Conservation (phyloP, 2,329 filamentous ascomycete genomes). For the Curvularia eragrostidis region DNA sequence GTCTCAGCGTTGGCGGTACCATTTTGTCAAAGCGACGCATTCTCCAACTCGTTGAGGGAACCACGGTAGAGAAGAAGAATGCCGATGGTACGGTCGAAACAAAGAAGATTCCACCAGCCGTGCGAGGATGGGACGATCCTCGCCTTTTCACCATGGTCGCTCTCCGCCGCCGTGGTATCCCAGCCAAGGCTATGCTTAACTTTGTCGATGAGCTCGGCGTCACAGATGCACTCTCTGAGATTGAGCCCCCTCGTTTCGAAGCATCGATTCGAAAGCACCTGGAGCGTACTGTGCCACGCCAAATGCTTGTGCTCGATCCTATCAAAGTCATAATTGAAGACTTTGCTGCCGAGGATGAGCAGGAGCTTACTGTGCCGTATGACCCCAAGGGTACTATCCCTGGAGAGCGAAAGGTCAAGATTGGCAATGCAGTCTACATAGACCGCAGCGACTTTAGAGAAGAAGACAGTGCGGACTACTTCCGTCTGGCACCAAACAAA, state of each 20-base stretch:
- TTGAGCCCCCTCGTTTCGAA: conserved; percentile 83
- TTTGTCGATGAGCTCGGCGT: conserved; percentile 93
- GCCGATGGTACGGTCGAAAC: conserved; percentile 51
- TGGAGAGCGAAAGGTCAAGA: conserved; percentile 62
- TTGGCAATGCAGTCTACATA: conserved; percentile 84
- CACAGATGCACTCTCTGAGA: conserved; percentile 79
- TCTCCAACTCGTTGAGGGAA: conserved; percentile 76
- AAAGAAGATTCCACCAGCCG: conserved; percentile 58
- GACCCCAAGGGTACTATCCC: conserved; percentile 74
- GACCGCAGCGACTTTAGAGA: conserved; percentile 81
- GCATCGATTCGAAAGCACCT: conserved; percentile 84
- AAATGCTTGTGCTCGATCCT: conserved; percentile 90
- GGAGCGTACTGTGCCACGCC: conserved; percentile 82
- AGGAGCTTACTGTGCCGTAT: conserved; percentile 76
- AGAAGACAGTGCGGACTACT: conserved; percentile 74
- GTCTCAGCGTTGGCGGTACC: conserved; percentile 81
- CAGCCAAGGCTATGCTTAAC: conserved; percentile 84
- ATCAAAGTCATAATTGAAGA: conserved; percentile 83
- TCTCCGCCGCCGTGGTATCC: conserved; percentile 82
- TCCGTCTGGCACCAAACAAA: conserved; percentile 77
- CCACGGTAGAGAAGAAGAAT: conserved; percentile 53
- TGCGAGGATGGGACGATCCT: conserved; percentile 90
- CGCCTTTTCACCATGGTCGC: conserved; percentile 86
- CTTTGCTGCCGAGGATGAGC: conserved; percentile 69
- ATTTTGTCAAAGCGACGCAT: conserved; percentile 88